A percentile compares a stretch with the other conserved stretches of the same genome.
Evolutionary conservation across 1,284 basidiomycete species (phyloP).

Genomic region (Ceratobasidium sp.): DNA sequence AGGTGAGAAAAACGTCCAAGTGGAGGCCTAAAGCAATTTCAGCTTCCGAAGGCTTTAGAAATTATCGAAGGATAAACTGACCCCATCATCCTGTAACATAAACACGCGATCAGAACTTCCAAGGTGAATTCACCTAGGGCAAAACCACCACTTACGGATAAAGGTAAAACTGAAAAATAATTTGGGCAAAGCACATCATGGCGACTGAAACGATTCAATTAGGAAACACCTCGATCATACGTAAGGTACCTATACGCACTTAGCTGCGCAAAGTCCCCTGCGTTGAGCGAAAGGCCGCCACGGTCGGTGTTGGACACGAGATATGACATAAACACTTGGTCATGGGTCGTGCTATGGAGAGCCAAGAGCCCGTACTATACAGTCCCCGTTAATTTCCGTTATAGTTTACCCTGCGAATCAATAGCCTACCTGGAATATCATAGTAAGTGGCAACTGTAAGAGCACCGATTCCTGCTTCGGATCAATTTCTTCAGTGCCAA

Average conservation of each 20-base stretch:
- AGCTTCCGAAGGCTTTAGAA: background rate
- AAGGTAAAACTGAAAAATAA: constrained; percentile 55
- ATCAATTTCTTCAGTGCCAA: background rate
- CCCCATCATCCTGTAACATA: constrained; percentile 60
- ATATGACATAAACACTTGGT: constrained; percentile 84
- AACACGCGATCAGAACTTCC: constrained; percentile 46
- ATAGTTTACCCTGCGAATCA: background rate
- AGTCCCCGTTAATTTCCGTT: background rate
- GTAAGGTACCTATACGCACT: constrained; percentile 57
- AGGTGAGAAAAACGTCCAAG: constrained; percentile 82
- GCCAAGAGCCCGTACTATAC: constrained; percentile 27
- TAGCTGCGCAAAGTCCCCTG: constrained; percentile 79
- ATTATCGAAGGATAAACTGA: constrained; percentile 49
- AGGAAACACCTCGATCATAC: background rate
- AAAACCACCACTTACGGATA: constrained; percentile 70
- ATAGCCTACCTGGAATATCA: constrained; percentile 71
- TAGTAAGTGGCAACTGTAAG: constrained; percentile 61
- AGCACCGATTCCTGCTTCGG: background rate
- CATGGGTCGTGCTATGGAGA: constrained; percentile 67
- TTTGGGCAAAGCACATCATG: constrained; percentile 44
- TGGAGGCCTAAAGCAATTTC: constrained; percentile 57
- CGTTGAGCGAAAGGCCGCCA: constrained; percentile 79
- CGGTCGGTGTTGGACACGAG: constrained; percentile 62
- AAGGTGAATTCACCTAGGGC: constrained; percentile 43
- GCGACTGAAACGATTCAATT: constrained; percentile 43